A percentile compares a stretch with the other conserved stretches of the same genome.
Conservation (phyloP, 2,329 filamentous ascomycete species). For the Fusarium sp. region DNA sequence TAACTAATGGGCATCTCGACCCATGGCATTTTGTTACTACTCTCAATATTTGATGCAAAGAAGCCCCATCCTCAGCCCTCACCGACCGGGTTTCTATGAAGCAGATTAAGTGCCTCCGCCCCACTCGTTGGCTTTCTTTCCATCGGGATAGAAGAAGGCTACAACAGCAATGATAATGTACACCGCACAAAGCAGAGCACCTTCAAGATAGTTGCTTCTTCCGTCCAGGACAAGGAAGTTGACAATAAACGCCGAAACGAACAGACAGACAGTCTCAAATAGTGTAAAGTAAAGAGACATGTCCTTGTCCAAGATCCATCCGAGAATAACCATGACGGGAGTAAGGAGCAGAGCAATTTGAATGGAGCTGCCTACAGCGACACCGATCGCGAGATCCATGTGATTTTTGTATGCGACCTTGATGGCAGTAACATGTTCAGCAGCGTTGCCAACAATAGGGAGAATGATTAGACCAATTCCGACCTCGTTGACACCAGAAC, state of each 20-base stretch:
- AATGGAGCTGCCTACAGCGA: constrained; percentile 75
- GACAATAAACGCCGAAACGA: constrained; percentile 84
- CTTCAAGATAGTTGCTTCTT: constrained; percentile 87
- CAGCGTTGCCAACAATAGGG: constrained; percentile 77
- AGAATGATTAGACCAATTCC: constrained; percentile 78
- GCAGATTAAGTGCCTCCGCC: constrained; percentile 32
- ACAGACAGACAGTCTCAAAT: constrained; percentile 89
- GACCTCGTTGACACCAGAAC: constrained; percentile 67
- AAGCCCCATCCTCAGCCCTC: background rate
- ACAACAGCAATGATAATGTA: constrained; percentile 75
- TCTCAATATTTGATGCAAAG: background rate
- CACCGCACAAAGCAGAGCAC: constrained; percentile 72
- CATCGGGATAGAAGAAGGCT: constrained; percentile 72
- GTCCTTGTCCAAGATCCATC: constrained; percentile 74
- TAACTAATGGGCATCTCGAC: background rate
- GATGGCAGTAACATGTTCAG: constrained; percentile 77
- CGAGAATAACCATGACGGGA: constrained; percentile 74
- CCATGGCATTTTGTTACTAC: background rate
- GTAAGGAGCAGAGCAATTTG: constrained; percentile 78
- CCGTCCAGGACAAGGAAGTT: constrained; percentile 89
- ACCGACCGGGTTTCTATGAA: background rate
- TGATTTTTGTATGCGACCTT: constrained; percentile 78
- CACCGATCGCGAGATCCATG: constrained; percentile 78
- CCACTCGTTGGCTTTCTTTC: constrained; percentile 56
- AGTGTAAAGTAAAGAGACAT: constrained; percentile 87